These are phyloP conservation scores for Aspergillus nidulans DNA, from an alignment of 495 filamentous ascomycete species.

Conservation along the genomic window DNA sequence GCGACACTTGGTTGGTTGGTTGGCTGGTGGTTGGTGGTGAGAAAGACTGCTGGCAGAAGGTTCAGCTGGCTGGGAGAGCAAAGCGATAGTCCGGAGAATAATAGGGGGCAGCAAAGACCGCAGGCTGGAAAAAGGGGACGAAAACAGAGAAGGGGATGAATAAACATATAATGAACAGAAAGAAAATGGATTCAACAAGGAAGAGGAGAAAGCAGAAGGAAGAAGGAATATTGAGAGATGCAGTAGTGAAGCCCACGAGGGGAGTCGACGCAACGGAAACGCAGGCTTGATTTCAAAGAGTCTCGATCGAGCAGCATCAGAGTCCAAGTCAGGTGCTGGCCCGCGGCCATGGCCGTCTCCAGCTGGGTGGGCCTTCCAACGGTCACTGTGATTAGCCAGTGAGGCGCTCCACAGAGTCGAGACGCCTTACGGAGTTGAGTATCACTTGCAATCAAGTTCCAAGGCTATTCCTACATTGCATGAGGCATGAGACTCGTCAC, in stretches of 20 bases:
- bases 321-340: slow-evolving; percentile 6
- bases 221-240: slow-evolving; percentile 3
- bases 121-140: not conserved
- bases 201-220: not conserved
- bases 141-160: not conserved
- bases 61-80: slow-evolving; percentile 9
- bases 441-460: not conserved
- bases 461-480: not conserved
- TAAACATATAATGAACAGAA: not conserved
- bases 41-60: slow-evolving; percentile 6
- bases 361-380: not conserved
- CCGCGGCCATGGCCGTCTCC: no score
- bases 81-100: slow-evolving; percentile 13
- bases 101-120: slow-evolving; percentile 9
- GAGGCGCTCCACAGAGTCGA: not conserved
- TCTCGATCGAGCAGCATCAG: not conserved
- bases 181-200: not conserved
- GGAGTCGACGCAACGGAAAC: not conserved
- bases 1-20: slow-evolving; percentile 9
- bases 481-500: not conserved
- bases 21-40: no score
- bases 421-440: not conserved
- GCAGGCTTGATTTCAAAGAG: slow-evolving; percentile 7
- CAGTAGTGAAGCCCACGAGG: slow-evolving; percentile 1
- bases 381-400: not conserved